Base-by-base conservation (phyloP, 805 yeast genomes). In the Candida silvatica region DNA sequence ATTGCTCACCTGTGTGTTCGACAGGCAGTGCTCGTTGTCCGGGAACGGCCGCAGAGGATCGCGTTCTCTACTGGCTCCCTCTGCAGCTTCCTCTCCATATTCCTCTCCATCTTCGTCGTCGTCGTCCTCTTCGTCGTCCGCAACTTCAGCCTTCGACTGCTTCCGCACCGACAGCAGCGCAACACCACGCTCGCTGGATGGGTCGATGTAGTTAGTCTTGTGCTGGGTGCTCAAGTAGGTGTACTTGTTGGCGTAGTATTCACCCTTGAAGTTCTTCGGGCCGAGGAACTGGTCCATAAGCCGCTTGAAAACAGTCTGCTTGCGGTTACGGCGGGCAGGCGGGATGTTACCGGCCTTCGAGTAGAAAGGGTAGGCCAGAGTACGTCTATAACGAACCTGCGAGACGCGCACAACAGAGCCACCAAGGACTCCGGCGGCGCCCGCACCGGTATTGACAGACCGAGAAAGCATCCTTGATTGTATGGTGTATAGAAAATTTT, bases 191-290 rank as follows among this genome's bases (percentile, higher is more conserved):
- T 72, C 79, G 9, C 49, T 31, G 42, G 68, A 73, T 17, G 80
- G 78, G 30, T 69, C 72, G 28, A 83, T 68, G 57, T 83, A 86
- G 52, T 80, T 81, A 29, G 94, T 86, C 27, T 62, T 61, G 51
- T 82, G 85, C 47, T 80, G 61, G 41, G 70, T 74, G 15, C 81
- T 76, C 9, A 85, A 77, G 43, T 67, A 67, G 48, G 69, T 76
- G 58, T 84, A 81, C 54, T 80, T 84, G 67, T 86, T 88, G 52
- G 74, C 59, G 42, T 68, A 67, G 56, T 84, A 83, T 45, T 84
- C 86, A 15, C 95, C 95, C 56, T 80, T 79, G 60, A 74, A 74
- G 59, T 85, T 86, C 54, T 68, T 74, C 26, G 90, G 90, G 3
- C 97, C 97, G 37, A 87, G 62, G 61, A 85, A 87, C 44, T 69